Conservation (phyloP, 2,329 filamentous ascomycete genomes). For the Cladophialophora bantiana region DNA sequence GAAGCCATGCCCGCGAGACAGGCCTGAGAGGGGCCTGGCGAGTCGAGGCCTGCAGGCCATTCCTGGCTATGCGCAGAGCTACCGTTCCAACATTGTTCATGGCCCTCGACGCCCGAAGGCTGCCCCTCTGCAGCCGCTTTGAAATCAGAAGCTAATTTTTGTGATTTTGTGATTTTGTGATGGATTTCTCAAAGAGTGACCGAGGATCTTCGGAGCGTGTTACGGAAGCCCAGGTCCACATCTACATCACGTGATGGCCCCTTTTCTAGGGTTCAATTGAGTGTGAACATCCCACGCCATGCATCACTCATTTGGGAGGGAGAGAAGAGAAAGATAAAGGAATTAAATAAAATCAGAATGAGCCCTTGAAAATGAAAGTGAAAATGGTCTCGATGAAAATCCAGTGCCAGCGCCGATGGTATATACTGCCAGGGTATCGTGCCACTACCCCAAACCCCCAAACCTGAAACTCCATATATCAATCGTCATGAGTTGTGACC, state of each 20-base stretch:
- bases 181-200: background rate
- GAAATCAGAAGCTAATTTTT: background rate
- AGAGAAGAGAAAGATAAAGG: too few relatives aligned
- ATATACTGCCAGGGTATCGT: too few relatives aligned
- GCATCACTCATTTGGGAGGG: too few relatives aligned
- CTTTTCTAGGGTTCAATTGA: background rate
- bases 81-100: constrained; percentile 41
- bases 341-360: too few relatives aligned
- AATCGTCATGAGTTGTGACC: too few relatives aligned
- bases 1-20: constrained; percentile 11
- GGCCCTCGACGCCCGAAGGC: constrained; percentile 26
- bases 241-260: background rate
- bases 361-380: too few relatives aligned
- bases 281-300: too few relatives aligned
- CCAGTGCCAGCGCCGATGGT: too few relatives aligned
- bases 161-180: background rate
- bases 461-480: too few relatives aligned
- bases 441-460: too few relatives aligned
- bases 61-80: constrained; percentile 36
- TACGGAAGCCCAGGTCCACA: background rate
- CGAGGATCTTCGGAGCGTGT: background rate
- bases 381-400: too few relatives aligned
- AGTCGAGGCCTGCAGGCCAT: constrained; percentile 30
- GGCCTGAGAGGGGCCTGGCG: constrained; percentile 10
- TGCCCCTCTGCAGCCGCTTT: background rate